Evolutionary conservation across 139 green algal genomes (phyloP).

Genomic region (Chlamydomonas sp.): DNA sequence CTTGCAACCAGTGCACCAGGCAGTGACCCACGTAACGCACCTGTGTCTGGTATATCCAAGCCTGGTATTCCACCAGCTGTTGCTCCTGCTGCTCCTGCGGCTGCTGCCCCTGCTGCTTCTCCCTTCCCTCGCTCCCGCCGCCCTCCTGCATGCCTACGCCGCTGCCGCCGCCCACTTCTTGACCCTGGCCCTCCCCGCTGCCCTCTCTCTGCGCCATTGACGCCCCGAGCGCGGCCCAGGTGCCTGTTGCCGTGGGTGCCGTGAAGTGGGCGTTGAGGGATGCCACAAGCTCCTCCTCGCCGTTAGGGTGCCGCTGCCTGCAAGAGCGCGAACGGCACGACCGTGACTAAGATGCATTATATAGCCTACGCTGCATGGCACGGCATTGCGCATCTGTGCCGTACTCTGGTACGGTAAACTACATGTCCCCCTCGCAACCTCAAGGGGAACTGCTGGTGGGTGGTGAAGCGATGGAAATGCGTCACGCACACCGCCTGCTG

Average conservation of each 20-base stretch:
- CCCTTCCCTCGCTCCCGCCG: not conserved
- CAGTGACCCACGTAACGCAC: slow-evolving; percentile 2
- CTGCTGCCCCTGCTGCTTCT: not conserved
- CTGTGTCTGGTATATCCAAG: slow-evolving; percentile 73
- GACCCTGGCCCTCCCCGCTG: no score
- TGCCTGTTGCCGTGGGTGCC: slow-evolving; percentile 10
- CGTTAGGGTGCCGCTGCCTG: slow-evolving; percentile 78
- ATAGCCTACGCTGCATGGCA: not conserved
- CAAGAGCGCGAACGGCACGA: not conserved
- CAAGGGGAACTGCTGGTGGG: not conserved
- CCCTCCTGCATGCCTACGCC: not conserved
- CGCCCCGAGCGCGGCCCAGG: no score
- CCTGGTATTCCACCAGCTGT: not conserved
- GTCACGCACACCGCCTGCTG: no score
- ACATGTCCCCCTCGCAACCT: not conserved
- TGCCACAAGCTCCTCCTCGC: slow-evolving; percentile 63
- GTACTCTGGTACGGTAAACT: not conserved
- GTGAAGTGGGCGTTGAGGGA: slow-evolving; percentile 74
- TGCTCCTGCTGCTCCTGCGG: not conserved
- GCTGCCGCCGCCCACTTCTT: not conserved
- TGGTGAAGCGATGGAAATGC: no score
- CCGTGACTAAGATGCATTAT: not conserved
- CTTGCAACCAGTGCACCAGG: not conserved
- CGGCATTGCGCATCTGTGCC: not conserved
- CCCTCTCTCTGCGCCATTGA: no score